Evolutionary conservation across 2,329 filamentous ascomycete genomes (phyloP).

Genomic region (Hypocrella siamensis): DNA sequence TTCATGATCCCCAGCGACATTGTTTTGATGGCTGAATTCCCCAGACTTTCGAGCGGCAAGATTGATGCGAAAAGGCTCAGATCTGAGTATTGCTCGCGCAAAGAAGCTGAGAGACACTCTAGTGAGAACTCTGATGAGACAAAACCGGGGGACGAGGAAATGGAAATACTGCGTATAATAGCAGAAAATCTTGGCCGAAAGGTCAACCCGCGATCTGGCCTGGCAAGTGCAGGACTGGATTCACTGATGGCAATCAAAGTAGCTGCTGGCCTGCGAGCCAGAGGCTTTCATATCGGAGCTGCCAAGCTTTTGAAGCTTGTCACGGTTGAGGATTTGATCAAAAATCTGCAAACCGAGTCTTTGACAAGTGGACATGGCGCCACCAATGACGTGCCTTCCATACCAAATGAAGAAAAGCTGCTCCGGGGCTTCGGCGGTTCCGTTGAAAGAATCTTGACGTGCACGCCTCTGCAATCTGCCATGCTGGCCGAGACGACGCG

Average conservation of each 20-base stretch:
- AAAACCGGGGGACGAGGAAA: conserved; percentile 10
- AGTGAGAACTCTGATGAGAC: conserved; percentile 3
- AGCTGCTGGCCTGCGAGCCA: conserved; percentile 44
- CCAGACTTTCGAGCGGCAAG: conserved; percentile 70
- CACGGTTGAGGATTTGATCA: conserved; percentile 18
- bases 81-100: conserved; percentile 23
- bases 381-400: neutral
- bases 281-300: conserved; percentile 39
- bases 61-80: conserved; percentile 54
- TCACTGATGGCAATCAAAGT: conserved; percentile 37
- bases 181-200: conserved; percentile 21
- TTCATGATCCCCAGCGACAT: conserved; percentile 76
- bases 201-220: conserved; percentile 20
- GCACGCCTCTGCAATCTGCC: conserved; percentile 59
- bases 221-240: conserved; percentile 46
- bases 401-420: conserved; percentile 1
- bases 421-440: neutral
- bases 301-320: conserved; percentile 44
- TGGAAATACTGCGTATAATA: conserved; percentile 27
- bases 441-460: conserved; percentile 24
- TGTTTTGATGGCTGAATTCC: conserved; percentile 46
- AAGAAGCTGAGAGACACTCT: conserved; percentile 3
- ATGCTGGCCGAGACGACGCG: conserved; percentile 64
- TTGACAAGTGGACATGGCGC: neutral
- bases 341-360: neutral